Evolutionary conservation across 129 eudicot genomes (phyloP).

Genomic region (Flaveria brownii): DNA sequence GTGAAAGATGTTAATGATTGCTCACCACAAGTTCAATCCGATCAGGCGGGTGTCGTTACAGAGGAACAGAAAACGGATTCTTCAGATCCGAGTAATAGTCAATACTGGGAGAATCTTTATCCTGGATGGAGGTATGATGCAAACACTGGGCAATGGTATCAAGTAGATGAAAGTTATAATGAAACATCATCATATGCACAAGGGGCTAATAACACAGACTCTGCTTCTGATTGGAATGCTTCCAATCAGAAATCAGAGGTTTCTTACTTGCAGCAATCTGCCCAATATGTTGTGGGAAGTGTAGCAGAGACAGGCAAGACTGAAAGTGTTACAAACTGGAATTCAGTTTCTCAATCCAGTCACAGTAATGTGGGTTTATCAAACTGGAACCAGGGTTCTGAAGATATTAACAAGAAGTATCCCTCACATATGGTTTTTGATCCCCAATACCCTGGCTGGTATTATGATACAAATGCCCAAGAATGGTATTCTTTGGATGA

Average conservation of each 20-base stretch:
- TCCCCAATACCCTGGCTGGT: slow-evolving; percentile 95
- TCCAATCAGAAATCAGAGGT: slow-evolving; percentile 48
- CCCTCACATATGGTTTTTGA: slow-evolving; percentile 89
- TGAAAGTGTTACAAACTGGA: slow-evolving; percentile 62
- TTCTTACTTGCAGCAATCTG: slow-evolving; percentile 70
- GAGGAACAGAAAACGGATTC: slow-evolving; percentile 40
- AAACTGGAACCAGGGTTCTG: slow-evolving; percentile 57
- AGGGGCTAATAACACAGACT: slow-evolving; percentile 36
- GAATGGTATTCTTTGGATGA: slow-evolving; percentile 76
- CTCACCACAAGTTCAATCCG: slow-evolving; percentile 44
- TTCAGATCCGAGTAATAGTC: slow-evolving; percentile 49
- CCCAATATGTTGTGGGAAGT: slow-evolving; percentile 51
- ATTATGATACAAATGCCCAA: slow-evolving; percentile 69
- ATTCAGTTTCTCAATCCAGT: slow-evolving; percentile 34
- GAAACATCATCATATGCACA: slow-evolving; percentile 37
- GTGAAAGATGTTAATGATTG: slow-evolving; percentile 35
- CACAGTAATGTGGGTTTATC: slow-evolving; percentile 42
- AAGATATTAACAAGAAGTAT: slow-evolving; percentile 51
- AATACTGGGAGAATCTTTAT: slow-evolving; percentile 77
- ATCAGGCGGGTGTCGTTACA: slow-evolving; percentile 30
- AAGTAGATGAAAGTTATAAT: slow-evolving; percentile 60
- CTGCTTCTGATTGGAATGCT: slow-evolving; percentile 39
- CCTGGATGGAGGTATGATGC: slow-evolving; percentile 94
- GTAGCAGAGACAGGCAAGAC: slow-evolving; percentile 59
- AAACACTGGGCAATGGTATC: slow-evolving; percentile 78